phyloP scores from a whole-genome alignment of 306 rosid genomes.

The Cercis canadensis region DNA sequence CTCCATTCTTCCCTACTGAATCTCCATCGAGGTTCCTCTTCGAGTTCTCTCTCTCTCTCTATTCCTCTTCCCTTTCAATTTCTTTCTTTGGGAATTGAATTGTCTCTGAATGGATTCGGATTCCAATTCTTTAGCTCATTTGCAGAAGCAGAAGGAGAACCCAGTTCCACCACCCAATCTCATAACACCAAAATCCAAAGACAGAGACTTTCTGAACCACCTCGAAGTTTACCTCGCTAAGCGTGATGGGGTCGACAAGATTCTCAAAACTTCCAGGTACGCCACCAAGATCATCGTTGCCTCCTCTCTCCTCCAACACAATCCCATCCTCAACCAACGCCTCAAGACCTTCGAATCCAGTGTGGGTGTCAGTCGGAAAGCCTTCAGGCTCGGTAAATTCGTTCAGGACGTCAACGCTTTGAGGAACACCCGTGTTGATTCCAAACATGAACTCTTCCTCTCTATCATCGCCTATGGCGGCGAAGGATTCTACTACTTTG shows the following conservation, averaged over 20 bases:
- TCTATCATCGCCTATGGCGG: constrained; percentile 58
- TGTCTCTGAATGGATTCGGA: too few species aligned
- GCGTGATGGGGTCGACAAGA: constrained; percentile 73
- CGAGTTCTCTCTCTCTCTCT: too few species aligned
- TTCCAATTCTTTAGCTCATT: too few species aligned
- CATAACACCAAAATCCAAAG: constrained; percentile 5
- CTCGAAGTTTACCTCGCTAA: constrained; percentile 66
- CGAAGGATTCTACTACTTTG: too few species aligned
- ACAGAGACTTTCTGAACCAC: constrained; percentile 53
- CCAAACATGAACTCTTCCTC: constrained; percentile 41
- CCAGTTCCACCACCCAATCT: neutral
- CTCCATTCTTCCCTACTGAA: too few species aligned
- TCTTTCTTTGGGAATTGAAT: too few species aligned
- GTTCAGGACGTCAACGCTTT: constrained; percentile 65
- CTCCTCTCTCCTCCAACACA: constrained; percentile 48
- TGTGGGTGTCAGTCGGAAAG: constrained; percentile 67
- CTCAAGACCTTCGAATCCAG: constrained; percentile 65
- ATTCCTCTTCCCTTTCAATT: too few species aligned
- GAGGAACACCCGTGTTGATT: constrained; percentile 42
- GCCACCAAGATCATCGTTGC: constrained; percentile 44
- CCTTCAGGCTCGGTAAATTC: constrained; percentile 71
- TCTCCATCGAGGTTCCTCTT: too few species aligned
- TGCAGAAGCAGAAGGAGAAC: too few species aligned
- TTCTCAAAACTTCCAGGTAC: constrained; percentile 64
- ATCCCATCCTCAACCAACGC: constrained; percentile 47